Base-by-base conservation (phyloP, 495 filamentous ascomycete genomes). In the Penicillium crystallinum region DNA sequence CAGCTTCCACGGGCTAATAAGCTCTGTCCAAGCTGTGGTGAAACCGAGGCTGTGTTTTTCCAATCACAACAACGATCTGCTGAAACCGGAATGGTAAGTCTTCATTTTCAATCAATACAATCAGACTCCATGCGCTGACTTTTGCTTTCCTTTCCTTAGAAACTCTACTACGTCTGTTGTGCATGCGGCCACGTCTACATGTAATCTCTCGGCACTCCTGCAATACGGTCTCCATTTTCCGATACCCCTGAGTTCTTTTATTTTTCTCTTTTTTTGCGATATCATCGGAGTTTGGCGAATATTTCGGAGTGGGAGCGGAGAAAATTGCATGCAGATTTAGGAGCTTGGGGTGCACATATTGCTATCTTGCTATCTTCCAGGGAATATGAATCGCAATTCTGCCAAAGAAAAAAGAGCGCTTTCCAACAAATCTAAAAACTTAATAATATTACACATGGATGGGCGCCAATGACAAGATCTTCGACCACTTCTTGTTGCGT, bases 131-230 rank as follows among this genome's bases (percentile, higher is more conserved):
- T 31, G 17, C 36, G 47, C 47, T 49, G 18, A 49, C 38, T 15
- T n/a, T 0, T 34, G 14, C 7, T 25, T 25, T 3, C 12, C 11
- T 17, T 15, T 43, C 4, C n/a, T 45, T 65, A 97, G 91, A 96
- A 91, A 91, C 81, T 98, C 11, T 98, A 96, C 71, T 96, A 90
- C 67, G 93, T 97, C 37, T 98, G 93, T 75, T 92, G 88, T 75
- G 79, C 81, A 19, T 98, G 93, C 67, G 90, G 89, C 59, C 85
- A 89, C 61, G 91, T 95, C 56, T 95, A 88, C 71, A 80, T 88
- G 56, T 77, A 66, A 72, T 59, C 7, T 35, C 14, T 47, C 21
- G 39, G n/a, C 56, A n/a, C 34, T 50, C 50, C 55, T 63, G 57
- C 53, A 51, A 53, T 47, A 53, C 53, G 56, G 40, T 29, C 52